phyloP scores from a whole-genome alignment of 352 stramenopile species.

The Globisporangium alternatum region DNA sequence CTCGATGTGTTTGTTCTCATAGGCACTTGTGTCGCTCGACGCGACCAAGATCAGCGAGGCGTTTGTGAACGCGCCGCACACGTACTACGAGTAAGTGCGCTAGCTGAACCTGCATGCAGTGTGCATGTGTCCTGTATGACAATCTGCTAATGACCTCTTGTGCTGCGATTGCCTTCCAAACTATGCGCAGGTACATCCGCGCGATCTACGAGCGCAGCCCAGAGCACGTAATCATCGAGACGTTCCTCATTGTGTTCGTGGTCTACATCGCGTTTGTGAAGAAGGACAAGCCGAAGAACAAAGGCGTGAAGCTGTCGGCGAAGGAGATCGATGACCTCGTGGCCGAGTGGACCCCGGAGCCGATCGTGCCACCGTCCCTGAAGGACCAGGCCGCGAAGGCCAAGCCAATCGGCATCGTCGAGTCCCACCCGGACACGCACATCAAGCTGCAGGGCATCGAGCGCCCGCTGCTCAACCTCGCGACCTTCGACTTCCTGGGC shows the following conservation, averaged over 20 bases:
- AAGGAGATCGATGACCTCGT: slow-evolving; percentile 91
- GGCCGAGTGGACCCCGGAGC: slow-evolving; percentile 87
- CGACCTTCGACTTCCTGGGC: slow-evolving; percentile 96
- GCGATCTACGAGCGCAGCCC: slow-evolving; percentile 83
- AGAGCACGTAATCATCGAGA: slow-evolving; percentile 97
- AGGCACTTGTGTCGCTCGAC: slow-evolving; percentile 68
- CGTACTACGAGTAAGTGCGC: slow-evolving; percentile 66
- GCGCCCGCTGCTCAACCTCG: slow-evolving; percentile 91
- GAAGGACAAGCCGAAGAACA: slow-evolving; percentile 63
- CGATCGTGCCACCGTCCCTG: slow-evolving; percentile 66
- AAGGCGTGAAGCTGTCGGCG: slow-evolving; percentile 64
- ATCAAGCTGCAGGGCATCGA: slow-evolving; percentile 75
- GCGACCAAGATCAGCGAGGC: slow-evolving; percentile 54
- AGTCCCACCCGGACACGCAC: slow-evolving; percentile 75
- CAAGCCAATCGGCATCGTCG: slow-evolving; percentile 70
- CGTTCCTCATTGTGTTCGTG: slow-evolving; percentile 95
- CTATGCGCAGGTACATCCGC: slow-evolving; percentile 52
- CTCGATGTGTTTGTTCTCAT: not conserved
- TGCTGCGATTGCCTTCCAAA: no score
- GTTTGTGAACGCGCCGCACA: slow-evolving; percentile 57
- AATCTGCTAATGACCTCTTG: no score
- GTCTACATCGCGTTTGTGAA: slow-evolving; percentile 93
- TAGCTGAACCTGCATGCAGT: not conserved
- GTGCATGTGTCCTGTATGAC: no score
- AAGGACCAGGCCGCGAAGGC: slow-evolving; percentile 31